Conservation (phyloP, 129 eudicot genomes). For the Chrysanthemum lavandulifolium region DNA sequence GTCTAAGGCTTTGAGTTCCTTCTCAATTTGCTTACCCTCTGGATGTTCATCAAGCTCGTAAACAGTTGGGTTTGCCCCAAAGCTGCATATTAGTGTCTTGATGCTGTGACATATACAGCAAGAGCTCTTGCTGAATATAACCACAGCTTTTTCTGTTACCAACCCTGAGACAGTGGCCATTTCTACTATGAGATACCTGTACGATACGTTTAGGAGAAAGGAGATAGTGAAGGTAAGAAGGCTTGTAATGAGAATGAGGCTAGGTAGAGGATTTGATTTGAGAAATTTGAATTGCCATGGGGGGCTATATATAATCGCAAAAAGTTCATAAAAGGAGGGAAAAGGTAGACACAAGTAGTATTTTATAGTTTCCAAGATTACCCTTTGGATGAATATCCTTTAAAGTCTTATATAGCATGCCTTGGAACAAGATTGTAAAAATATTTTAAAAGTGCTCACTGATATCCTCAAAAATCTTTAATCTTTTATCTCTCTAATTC, state of each 20-base stretch:
- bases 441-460: slow-evolving; percentile 20
- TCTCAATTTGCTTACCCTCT: slow-evolving; percentile 50
- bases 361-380: slow-evolving; percentile 18
- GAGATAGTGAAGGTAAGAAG: too few relatives aligned
- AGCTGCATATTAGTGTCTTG: too few relatives aligned
- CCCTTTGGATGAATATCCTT: slow-evolving; percentile 3
- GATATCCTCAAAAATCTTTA: slow-evolving; percentile 17
- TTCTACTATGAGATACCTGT: neutral
- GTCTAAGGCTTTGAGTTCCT: slow-evolving; percentile 32
- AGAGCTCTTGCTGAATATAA: too few relatives aligned
- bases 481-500: slow-evolving; percentile 2
- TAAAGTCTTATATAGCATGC: slow-evolving; percentile 22
- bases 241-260: neutral
- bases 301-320: slow-evolving; percentile 21
- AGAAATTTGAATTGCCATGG: neutral
- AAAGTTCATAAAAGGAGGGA: too few relatives aligned
- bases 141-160: too few relatives aligned
- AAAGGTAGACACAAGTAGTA: neutral
- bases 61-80: too few relatives aligned
- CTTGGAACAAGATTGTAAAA: slow-evolving; percentile 15
- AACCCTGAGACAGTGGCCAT: slow-evolving; percentile 36
- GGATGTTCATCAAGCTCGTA: slow-evolving; percentile 48
- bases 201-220: neutral
- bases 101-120: too few relatives aligned
- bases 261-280: slow-evolving; percentile 19